These are phyloP conservation scores for Sugiyamaella grinbergsii DNA, from an alignment of 1,139 yeast genomes.

Conservation along the genomic window DNA sequence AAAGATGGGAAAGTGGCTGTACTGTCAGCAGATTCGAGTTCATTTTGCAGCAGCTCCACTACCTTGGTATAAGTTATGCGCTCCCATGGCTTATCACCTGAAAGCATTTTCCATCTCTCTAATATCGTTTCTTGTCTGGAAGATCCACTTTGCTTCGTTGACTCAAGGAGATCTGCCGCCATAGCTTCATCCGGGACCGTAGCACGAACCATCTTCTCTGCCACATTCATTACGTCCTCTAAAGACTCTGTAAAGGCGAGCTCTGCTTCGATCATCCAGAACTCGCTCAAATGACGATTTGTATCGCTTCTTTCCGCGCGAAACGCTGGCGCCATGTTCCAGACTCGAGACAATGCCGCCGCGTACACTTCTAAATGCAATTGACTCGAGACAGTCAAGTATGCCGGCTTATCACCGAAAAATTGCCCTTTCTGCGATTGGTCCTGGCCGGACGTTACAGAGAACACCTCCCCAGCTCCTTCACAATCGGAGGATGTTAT, in stretches of 20 bases:
- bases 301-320: conserved; percentile 94
- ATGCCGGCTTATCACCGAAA: conserved; percentile 63
- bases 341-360: conserved; percentile 74
- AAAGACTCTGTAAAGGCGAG: conserved; percentile 64
- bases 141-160: conserved; percentile 43
- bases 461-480: conserved; percentile 93
- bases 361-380: conserved; percentile 84
- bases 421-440: conserved; percentile 42
- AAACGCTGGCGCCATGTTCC: conserved; percentile 91
- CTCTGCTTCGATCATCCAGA: conserved; percentile 98
- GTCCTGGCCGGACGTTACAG: conserved; percentile 43
- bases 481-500: conserved; percentile 92
- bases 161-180: conserved; percentile 47
- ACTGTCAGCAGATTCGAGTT: conserved; percentile 33
- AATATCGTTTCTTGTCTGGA: conserved; percentile 1
- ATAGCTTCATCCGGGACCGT: conserved; percentile 48
- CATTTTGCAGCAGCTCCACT: conserved; percentile 51
- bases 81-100: conserved; percentile 57
- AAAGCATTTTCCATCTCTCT: conserved; percentile 40
- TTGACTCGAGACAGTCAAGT: conserved; percentile 88
- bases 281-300: conserved; percentile 86
- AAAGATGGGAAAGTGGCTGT: conserved; percentile 44
- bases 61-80: conserved; percentile 77
- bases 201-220: conserved; percentile 67
- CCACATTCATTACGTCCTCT: conserved; percentile 61